Conservation (phyloP, 2,329 filamentous ascomycete genomes). For the Sclerotinia borealis region DNA sequence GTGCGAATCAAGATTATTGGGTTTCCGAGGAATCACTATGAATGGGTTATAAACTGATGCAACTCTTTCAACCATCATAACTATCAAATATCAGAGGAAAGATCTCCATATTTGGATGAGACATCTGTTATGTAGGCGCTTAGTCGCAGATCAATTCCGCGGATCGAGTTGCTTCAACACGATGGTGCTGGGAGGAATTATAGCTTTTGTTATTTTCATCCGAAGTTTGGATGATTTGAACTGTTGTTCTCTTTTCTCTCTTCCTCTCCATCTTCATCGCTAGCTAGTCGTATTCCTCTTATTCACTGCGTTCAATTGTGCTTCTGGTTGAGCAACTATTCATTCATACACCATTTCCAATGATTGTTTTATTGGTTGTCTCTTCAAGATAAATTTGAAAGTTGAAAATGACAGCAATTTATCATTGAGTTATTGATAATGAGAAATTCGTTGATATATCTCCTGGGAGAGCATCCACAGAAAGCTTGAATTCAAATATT, state of each 20-base stretch:
- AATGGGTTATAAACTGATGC: background rate
- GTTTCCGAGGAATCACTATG: background rate
- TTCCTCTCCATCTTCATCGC: background rate
- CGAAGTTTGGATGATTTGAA: background rate
- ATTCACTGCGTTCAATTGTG: background rate
- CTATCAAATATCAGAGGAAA: background rate
- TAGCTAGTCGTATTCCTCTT: background rate
- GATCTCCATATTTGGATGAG: background rate
- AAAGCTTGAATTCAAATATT: conserved; percentile 18
- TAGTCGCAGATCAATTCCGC: background rate
- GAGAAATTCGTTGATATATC: conserved; percentile 24
- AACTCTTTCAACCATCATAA: background rate
- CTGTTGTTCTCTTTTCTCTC: background rate
- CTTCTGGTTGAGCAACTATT: background rate
- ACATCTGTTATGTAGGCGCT: background rate
- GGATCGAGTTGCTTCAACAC: background rate
- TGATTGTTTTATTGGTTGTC: background rate
- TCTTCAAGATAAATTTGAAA: background rate
- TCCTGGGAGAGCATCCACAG: conserved; percentile 21
- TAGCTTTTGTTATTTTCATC: background rate
- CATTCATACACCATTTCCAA: background rate
- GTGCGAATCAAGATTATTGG: too few relatives aligned
- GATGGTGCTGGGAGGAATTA: background rate
- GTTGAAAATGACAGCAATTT: conserved; percentile 24
- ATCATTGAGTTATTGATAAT: conserved; percentile 23